Base-by-base conservation (phyloP, 108 stramenopile species). In the Fistulifera solaris region DNA sequence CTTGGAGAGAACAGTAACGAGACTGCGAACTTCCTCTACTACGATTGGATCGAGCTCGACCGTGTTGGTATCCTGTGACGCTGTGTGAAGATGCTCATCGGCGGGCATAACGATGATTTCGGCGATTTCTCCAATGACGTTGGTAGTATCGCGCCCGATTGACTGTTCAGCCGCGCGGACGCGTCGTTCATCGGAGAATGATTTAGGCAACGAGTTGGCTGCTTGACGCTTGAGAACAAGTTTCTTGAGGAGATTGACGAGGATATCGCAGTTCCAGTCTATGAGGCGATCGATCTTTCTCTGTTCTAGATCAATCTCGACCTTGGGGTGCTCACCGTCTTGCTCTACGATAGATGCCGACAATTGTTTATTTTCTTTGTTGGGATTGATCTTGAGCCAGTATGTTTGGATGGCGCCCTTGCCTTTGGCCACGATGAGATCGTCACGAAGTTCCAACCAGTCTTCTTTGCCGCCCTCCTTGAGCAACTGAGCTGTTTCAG, bases 241-340 rank as follows among this genome's bases (percentile, higher is more conserved):
- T 45, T 67, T 56, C 26, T 56, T 58, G 28, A 73, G 38, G 15
- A 63, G 50, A 3, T 59, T 44, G 3, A 22, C 46, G 17, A 68
- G 47, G 35, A 73, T 52, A 18, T 66, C 71, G 26, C 46, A 31
- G 44, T 67, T 72, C 71, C 71, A 72, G n/a, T 62, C 56, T 0
- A 75, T 56, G 5, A 70, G 51, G 0, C 73, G 73, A 7, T 52
- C 51, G 25, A 17, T 5, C 12, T 26, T 52, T 3, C n/a, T 4
- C 11, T 17, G 19, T 6, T 17, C 44, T 11, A 19, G 6, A 17
- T 17, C 44, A 11, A 19, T 11, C 11, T 45, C 44, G 4, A 6
- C 4, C 11, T 4, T 8, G 7, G 44, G 44, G 3, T 19, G 19
- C 6, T 17, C 44, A 14, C 12, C 40, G 21, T 8, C 44, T 8